Evolutionary conservation across 176 grass and related monocot species (phyloP), one percentile per base, ranked within the genome.

Genomic region (Musa acuminata): DNA sequence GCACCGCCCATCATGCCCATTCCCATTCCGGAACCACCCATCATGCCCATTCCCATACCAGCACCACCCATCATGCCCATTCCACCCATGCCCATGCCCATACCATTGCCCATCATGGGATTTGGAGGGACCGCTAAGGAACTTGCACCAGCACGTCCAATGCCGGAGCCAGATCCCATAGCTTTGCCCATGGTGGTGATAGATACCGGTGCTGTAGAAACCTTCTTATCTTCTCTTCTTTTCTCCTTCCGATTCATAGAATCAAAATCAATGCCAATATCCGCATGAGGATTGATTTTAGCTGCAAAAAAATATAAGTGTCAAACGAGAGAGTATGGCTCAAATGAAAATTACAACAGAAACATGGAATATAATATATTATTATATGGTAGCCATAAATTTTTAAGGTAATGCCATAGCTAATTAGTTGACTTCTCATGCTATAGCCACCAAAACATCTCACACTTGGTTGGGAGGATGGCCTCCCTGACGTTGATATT

Each of bases 201-300:
- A 75, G 90, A 94, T 62, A 84, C 73, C 73, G 90, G 80, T 35
- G 84, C 80, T 60, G 82, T 71, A 82, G 87, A 80, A 75, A 77
- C 77, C 87, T 87, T 99, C 88, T 89, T 99, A 49, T 99, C 95
- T 67, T 89, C 80, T 60, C 13, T 60, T 17, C 89, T 89, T 80
- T 91, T 99, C 35, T 99, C 95, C 84, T 99, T 99, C 52, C 95
- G 90, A 77, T 99, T 99, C 13, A 99, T 94, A 57, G 86, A 91
- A 84, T 94, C 95, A 49, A 99, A 99, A 65, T 99, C 95, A 72
- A 99, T 85, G 82, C 95, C 95, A 71, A 99, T 91, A 85, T 91
- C 91, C 19, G 95, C 91, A 74, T 99, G 95, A 72, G 91, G 91
- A 62, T 99, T 99, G 13, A 82, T 87, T 87, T 93, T 94, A 81